phyloP scores from a whole-genome alignment of 164 flowering plant genomes.

The Stephania yunnanensis region DNA sequence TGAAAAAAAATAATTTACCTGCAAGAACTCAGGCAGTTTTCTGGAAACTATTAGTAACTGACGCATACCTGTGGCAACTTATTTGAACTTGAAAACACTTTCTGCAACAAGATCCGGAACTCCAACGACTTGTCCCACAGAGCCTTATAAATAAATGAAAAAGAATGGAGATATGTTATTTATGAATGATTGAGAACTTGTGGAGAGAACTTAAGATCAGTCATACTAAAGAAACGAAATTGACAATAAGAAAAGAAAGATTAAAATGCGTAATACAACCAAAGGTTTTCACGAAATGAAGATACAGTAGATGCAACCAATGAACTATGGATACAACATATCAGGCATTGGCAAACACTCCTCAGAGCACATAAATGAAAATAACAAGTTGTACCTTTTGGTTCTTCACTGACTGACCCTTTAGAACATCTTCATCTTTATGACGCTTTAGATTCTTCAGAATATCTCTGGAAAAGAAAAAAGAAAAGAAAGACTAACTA shows the following conservation, averaged over 20 bases:
- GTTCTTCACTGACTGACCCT: conserved; percentile 90
- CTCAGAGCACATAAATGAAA: background rate
- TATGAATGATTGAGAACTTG: background rate
- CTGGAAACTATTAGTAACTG: background rate
- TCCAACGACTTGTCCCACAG: conserved; percentile 89
- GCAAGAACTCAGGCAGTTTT: background rate
- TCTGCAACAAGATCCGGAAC: conserved; percentile 77
- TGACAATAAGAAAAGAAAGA: background rate
- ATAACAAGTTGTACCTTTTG: conserved; percentile 51
- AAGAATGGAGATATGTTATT: background rate
- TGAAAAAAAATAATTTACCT: background rate
- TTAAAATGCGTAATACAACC: background rate
- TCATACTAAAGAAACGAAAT: background rate
- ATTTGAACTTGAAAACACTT: conserved; percentile 66
- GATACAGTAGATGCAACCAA: background rate
- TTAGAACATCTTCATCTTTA: conserved; percentile 74
- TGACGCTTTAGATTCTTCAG: conserved; percentile 56
- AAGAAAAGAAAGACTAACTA: background rate
- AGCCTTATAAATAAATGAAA: conserved; percentile 34
- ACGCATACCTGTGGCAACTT: conserved; percentile 70
- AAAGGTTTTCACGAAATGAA: background rate
- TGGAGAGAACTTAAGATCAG: background rate
- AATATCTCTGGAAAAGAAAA: conserved; percentile 41
- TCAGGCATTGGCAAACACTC: background rate
- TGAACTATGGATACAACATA: background rate